Percentiles rank a stretch among this genome's conserved stretches.
Evolutionary conservation across 108 stramenopile species (phyloP).

Genomic region (Skeletonema potamos): DNA sequence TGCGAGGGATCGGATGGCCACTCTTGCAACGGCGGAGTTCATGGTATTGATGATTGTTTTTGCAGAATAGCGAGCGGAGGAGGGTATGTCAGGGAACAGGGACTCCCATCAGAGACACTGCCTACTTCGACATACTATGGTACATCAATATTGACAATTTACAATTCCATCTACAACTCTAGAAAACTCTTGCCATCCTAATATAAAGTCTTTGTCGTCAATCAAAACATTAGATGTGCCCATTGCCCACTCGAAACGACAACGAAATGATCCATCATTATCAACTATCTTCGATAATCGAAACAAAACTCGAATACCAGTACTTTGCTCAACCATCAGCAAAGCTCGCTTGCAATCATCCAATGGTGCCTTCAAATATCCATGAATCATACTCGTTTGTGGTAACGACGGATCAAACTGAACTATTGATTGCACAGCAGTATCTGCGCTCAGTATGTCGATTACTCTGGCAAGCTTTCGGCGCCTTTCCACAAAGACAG

Average conservation of each 20-base stretch:
- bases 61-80: neutral
- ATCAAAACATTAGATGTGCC: slow-evolving; percentile 63
- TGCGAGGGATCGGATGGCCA: slow-evolving; percentile 42
- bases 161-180: neutral
- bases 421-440: slow-evolving; percentile 24
- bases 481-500: slow-evolving; percentile 52
- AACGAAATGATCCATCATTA: slow-evolving; percentile 35
- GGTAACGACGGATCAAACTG: slow-evolving; percentile 69
- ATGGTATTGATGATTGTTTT: slow-evolving; percentile 5
- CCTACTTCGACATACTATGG: too few relatives aligned
- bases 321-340: slow-evolving; percentile 22
- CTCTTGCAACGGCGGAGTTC: slow-evolving; percentile 20
- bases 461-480: slow-evolving; percentile 48
- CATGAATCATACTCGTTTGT: slow-evolving; percentile 73
- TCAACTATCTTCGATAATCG: slow-evolving; percentile 28
- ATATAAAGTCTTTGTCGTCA: slow-evolving; percentile 42
- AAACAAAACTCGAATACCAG: slow-evolving; percentile 44
- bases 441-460: slow-evolving; percentile 12
- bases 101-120: neutral
- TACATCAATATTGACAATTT: neutral
- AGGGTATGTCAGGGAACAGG: neutral
- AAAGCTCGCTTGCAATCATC: slow-evolving; percentile 38
- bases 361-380: slow-evolving; percentile 38
- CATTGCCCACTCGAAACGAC: slow-evolving; percentile 70
- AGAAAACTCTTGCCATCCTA: slow-evolving; percentile 49